A percentile compares a stretch with the other conserved stretches of the same genome.
Conservation (phyloP, 805 yeast genomes). For the Metschnikowia gruessii region DNA sequence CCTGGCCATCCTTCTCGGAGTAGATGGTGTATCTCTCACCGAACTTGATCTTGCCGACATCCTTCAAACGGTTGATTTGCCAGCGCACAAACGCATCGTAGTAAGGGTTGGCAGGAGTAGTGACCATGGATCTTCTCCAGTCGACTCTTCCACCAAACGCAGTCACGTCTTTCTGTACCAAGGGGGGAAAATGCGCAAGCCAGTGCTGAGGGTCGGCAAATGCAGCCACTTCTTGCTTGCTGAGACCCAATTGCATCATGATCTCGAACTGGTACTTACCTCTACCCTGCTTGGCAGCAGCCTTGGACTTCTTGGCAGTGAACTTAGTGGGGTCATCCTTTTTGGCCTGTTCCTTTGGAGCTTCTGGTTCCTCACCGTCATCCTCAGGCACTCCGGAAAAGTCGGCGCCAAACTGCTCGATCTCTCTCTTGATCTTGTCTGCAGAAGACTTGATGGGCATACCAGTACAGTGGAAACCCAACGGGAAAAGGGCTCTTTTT, state of each 20-base stretch:
- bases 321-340: slow-evolving; percentile 86
- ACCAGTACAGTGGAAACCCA: slow-evolving; percentile 99
- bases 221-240: slow-evolving; percentile 75
- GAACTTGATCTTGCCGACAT: slow-evolving; percentile 86
- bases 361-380: slow-evolving; percentile 42
- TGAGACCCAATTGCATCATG: slow-evolving; percentile 90
- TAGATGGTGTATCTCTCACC: slow-evolving; percentile 98
- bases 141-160: slow-evolving; percentile 90
- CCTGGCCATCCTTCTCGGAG: slow-evolving; percentile 97
- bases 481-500: slow-evolving; percentile 86
- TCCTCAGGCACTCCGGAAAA: slow-evolving; percentile 66
- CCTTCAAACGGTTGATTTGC: slow-evolving; percentile 90
- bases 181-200: slow-evolving; percentile 89
- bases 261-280: slow-evolving; percentile 95
- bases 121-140: slow-evolving; percentile 95
- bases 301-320: slow-evolving; percentile 90
- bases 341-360: slow-evolving; percentile 33
- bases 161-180: slow-evolving; percentile 76
- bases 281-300: slow-evolving; percentile 89
- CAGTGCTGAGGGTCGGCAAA: slow-evolving; percentile 93
- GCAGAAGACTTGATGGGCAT: slow-evolving; percentile 97
- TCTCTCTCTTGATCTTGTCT: slow-evolving; percentile 89
- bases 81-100: slow-evolving; percentile 89
- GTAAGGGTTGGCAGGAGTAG: slow-evolving; percentile 93
- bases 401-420: slow-evolving; percentile 84